Percentiles rank a stretch among this genome's conserved stretches.
These are phyloP conservation scores for Oldenlandia corymbosa DNA, from an alignment of 257 asterid genomes.

Conservation along the genomic window DNA sequence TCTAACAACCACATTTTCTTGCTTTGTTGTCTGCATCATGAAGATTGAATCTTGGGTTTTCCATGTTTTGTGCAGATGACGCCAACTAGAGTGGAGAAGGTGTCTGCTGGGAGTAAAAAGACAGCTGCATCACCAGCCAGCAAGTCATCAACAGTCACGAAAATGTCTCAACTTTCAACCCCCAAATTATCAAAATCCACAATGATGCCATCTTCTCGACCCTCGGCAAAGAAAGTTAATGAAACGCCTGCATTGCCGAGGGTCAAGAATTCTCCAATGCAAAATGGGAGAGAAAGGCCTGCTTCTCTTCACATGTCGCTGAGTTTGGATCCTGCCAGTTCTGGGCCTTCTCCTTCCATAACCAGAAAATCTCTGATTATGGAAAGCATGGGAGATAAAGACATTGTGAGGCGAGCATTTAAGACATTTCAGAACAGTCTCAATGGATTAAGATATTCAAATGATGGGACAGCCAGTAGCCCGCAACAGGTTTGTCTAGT, in stretches of 20 bases:
- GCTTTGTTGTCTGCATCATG: background rate
- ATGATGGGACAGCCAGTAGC: slow-evolving; percentile 34
- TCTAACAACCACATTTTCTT: too few relatives aligned
- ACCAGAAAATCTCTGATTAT: slow-evolving; percentile 74
- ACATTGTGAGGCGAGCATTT: slow-evolving; percentile 80
- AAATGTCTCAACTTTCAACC: slow-evolving; percentile 13
- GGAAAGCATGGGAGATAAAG: slow-evolving; percentile 98
- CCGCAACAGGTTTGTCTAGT: slow-evolving; percentile 38
- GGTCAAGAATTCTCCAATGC: slow-evolving; percentile 30
- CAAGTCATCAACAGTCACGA: slow-evolving; percentile 22
- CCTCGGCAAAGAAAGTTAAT: slow-evolving; percentile 38
- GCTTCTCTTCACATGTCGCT: slow-evolving; percentile 83
- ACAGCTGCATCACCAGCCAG: slow-evolving; percentile 38
- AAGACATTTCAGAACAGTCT: slow-evolving; percentile 63
- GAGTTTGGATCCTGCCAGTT: slow-evolving; percentile 51
- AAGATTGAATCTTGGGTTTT: slow-evolving; percentile 2
- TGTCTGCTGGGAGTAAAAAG: slow-evolving; percentile 30
- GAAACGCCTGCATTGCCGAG: slow-evolving; percentile 28
- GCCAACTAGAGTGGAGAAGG: slow-evolving; percentile 42
- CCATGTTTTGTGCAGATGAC: slow-evolving; percentile 39
- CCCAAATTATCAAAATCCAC: slow-evolving; percentile 35
- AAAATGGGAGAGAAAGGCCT: slow-evolving; percentile 44
- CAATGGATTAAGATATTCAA: slow-evolving; percentile 32
- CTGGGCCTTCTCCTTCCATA: slow-evolving; percentile 32
- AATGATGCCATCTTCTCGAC: slow-evolving; percentile 31